Percentiles rank a stretch among this genome's conserved stretches.
These are phyloP conservation scores for Euphorbia peplus DNA, from an alignment of 345 rosid genomes.

Conservation along the genomic window DNA sequence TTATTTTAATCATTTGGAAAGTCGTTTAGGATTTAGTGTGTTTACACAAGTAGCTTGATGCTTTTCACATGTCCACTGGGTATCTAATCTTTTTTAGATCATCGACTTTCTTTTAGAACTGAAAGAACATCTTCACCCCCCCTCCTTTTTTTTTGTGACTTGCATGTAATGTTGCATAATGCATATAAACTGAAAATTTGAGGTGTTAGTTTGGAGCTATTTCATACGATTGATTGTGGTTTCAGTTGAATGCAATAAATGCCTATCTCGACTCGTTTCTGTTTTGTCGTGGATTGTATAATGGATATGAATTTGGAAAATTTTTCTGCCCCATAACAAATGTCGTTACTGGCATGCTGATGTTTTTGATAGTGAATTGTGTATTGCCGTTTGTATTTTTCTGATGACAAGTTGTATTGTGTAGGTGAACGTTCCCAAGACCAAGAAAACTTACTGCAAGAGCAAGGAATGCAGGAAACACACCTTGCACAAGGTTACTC, in stretches of 20 bases:
- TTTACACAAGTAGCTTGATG: too few species aligned
- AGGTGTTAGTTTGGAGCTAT: neutral
- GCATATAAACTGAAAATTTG: too few species aligned
- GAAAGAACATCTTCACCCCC: too few species aligned
- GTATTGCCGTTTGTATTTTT: neutral
- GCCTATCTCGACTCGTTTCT: neutral
- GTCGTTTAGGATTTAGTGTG: too few species aligned
- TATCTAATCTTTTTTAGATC: too few species aligned
- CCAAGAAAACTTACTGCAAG: constrained; percentile 51
- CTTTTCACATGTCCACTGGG: too few species aligned
- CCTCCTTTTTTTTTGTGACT: too few species aligned
- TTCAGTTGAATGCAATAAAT: neutral
- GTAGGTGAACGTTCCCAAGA: constrained; percentile 84
- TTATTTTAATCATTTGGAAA: too few species aligned
- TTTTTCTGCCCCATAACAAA: neutral
- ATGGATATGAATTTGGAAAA: too few species aligned
- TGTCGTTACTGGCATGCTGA: neutral
- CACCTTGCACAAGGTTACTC: constrained; percentile 21
- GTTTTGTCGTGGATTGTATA: neutral
- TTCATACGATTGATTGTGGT: neutral
- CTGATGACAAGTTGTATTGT: neutral
- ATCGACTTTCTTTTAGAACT: too few species aligned
- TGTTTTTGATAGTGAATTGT: neutral
- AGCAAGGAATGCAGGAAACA: constrained; percentile 24
- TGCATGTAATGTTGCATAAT: too few species aligned